phyloP scores from a whole-genome alignment of 164 flowering plant genomes.

The Liriodendron chinense region DNA sequence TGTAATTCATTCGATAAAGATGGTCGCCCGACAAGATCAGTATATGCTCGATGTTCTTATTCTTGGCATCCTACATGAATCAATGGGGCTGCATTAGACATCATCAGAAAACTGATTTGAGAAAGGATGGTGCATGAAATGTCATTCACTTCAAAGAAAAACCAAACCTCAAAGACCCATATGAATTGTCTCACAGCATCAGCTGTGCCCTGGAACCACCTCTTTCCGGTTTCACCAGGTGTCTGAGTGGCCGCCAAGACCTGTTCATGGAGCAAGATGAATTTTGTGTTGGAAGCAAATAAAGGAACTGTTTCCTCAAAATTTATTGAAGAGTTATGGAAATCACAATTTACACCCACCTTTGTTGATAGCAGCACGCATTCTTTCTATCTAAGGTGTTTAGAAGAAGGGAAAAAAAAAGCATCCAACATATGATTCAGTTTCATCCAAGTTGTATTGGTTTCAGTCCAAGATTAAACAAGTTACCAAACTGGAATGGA shows the following conservation, averaged over 20 bases:
- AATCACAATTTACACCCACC: background rate
- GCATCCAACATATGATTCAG: background rate
- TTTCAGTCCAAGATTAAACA: background rate
- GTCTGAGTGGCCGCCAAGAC: conserved; percentile 25
- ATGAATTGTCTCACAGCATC: conserved; percentile 86
- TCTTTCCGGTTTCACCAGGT: conserved; percentile 21
- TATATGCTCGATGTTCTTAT: conserved; percentile 78
- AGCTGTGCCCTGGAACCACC: conserved; percentile 96
- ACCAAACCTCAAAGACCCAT: conserved; percentile 22
- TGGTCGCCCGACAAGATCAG: conserved; percentile 94
- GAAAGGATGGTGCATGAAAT: background rate
- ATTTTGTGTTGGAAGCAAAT: background rate
- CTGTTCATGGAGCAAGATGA: conserved; percentile 26
- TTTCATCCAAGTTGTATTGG: background rate
- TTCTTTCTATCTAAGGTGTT: background rate
- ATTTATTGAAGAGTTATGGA: background rate
- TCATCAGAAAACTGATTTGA: background rate
- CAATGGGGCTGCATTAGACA: background rate
- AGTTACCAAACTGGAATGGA: background rate
- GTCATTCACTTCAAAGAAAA: background rate
- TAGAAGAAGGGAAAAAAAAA: too few relatives aligned
- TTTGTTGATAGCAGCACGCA: background rate
- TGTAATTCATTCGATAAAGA: conserved; percentile 91
- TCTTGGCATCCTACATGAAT: conserved; percentile 68
- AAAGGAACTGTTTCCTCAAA: background rate